Evolutionary conservation across 768 basidiomycete genomes (phyloP).

Genomic region (Trametes coccinea): DNA sequence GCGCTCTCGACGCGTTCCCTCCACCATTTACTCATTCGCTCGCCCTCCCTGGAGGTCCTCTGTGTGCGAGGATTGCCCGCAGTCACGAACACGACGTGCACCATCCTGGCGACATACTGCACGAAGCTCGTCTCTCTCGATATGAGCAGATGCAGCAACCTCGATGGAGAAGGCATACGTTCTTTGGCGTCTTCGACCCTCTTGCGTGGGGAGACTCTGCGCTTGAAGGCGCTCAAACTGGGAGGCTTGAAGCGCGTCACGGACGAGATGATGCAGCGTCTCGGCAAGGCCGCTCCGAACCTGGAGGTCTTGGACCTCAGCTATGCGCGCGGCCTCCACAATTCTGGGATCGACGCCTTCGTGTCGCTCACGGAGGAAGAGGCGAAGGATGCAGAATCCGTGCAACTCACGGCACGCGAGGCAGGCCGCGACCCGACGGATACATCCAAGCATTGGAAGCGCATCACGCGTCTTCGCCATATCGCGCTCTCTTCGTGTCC

Average conservation of each 20-base stretch:
- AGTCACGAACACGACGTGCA: conserved; percentile 76
- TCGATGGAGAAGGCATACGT: conserved; percentile 65
- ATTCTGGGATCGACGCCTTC: conserved; percentile 74
- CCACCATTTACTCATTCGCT: conserved; percentile 66
- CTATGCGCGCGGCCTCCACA: conserved; percentile 68
- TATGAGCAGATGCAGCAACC: conserved; percentile 66
- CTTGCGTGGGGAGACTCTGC: conserved; percentile 48
- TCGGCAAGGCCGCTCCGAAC: conserved; percentile 68
- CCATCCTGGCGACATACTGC: conserved; percentile 61
- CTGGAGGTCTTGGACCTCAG: conserved; percentile 83
- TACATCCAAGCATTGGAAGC: conserved; percentile 48
- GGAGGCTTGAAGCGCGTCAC: conserved; percentile 64
- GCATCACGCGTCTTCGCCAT: conserved; percentile 71
- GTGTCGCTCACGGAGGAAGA: conserved; percentile 52
- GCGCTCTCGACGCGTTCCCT: conserved; percentile 65
- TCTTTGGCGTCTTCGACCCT: conserved; percentile 46
- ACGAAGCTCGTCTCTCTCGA: conserved; percentile 60
- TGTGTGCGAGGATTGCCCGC: conserved; percentile 66
- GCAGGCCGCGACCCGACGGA: conserved; percentile 62
- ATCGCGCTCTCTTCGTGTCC: conserved; percentile 70
- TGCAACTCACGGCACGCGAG: conserved; percentile 60
- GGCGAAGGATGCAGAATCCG: conserved; percentile 39
- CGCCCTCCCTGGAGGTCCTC: conserved; percentile 57
- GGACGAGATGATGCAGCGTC: conserved; percentile 59
- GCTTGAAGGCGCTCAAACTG: conserved; percentile 62